Percentiles rank a stretch among this genome's conserved stretches.
Conservation (phyloP, 345 rosid species). For the Lepidium sativum region DNA sequence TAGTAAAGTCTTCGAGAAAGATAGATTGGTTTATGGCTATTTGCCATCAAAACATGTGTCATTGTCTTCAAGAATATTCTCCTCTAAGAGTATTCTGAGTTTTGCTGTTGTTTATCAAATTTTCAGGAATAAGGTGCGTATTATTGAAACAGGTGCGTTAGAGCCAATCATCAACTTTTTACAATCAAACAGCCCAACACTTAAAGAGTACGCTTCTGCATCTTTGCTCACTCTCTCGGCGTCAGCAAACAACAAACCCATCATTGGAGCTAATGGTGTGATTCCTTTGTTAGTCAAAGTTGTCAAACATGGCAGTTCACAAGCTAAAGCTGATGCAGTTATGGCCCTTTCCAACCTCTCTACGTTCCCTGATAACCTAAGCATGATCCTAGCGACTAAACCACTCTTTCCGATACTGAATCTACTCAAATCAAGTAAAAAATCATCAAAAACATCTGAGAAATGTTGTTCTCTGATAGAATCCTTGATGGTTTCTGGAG, state of each 20-base stretch:
- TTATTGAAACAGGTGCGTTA: slow-evolving; percentile 88
- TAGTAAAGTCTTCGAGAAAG: neutral
- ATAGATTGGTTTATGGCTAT: slow-evolving; percentile 6
- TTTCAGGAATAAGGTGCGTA: slow-evolving; percentile 78
- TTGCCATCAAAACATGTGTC: neutral
- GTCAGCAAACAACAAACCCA: slow-evolving; percentile 63
- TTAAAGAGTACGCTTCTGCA: slow-evolving; percentile 80
- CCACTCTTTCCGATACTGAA: slow-evolving; percentile 53
- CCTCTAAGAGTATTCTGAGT: slow-evolving; percentile 1
- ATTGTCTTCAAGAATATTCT: slow-evolving; percentile 15
- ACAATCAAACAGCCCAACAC: slow-evolving; percentile 40
- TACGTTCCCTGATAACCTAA: slow-evolving; percentile 43
- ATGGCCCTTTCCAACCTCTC: slow-evolving; percentile 83
- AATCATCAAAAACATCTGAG: slow-evolving; percentile 78
- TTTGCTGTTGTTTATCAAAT: neutral
- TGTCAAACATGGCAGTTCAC: slow-evolving; percentile 59
- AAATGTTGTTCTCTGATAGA: slow-evolving; percentile 78
- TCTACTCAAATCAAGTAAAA: slow-evolving; percentile 63
- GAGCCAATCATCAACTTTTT: slow-evolving; percentile 67
- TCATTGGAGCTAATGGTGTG: slow-evolving; percentile 65
- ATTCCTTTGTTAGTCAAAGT: slow-evolving; percentile 75
- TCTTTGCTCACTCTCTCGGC: slow-evolving; percentile 87
- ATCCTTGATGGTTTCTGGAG: slow-evolving; percentile 66
- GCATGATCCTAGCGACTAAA: slow-evolving; percentile 40
- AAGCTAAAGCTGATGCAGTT: slow-evolving; percentile 51